These are phyloP conservation scores for Skeletonema potamos DNA, from an alignment of 108 stramenopile species.

Conservation along the genomic window DNA sequence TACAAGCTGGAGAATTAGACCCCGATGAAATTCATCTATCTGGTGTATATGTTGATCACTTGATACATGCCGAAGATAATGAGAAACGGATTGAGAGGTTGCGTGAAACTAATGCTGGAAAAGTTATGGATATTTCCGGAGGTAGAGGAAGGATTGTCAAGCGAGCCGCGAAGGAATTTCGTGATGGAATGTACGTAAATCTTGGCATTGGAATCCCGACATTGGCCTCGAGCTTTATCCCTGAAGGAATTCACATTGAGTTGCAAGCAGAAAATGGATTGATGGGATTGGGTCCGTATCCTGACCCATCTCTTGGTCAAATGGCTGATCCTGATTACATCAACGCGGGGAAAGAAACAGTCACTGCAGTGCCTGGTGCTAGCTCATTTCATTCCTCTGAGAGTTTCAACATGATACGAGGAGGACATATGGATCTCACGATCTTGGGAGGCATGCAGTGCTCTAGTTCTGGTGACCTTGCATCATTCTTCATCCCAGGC, in stretches of 20 bases:
- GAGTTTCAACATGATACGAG: constrained; percentile 93
- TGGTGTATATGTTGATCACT: constrained; percentile 88
- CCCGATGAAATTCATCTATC: constrained; percentile 91
- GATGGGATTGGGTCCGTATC: constrained; percentile 90
- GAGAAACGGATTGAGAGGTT: constrained; percentile 92
- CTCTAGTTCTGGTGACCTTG: constrained; percentile 84
- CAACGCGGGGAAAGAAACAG: constrained; percentile 94
- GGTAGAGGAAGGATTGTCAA: constrained; percentile 80
- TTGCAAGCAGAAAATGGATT: constrained; percentile 94
- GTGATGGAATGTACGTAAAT: constrained; percentile 96
- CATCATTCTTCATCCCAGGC: constrained; percentile 95
- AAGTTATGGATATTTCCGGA: constrained; percentile 53
- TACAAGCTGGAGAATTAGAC: constrained; percentile 79
- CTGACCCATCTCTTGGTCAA: constrained; percentile 59
- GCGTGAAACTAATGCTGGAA: constrained; percentile 37
- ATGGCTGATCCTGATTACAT: constrained; percentile 84
- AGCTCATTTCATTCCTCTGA: constrained; percentile 77
- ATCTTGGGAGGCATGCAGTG: constrained; percentile 93
- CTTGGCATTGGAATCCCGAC: constrained; percentile 92
- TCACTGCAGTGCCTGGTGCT: constrained; percentile 77
- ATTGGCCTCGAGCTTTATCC: constrained; percentile 84
- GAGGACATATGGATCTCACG: constrained; percentile 89
- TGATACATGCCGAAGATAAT: constrained; percentile 73
- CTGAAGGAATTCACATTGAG: constrained; percentile 84
- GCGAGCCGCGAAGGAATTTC: constrained; percentile 89